Percentiles rank a stretch among this genome's conserved stretches.
phyloP scores from a whole-genome alignment of 805 yeast genomes.

The Saturnispora mendoncae region DNA sequence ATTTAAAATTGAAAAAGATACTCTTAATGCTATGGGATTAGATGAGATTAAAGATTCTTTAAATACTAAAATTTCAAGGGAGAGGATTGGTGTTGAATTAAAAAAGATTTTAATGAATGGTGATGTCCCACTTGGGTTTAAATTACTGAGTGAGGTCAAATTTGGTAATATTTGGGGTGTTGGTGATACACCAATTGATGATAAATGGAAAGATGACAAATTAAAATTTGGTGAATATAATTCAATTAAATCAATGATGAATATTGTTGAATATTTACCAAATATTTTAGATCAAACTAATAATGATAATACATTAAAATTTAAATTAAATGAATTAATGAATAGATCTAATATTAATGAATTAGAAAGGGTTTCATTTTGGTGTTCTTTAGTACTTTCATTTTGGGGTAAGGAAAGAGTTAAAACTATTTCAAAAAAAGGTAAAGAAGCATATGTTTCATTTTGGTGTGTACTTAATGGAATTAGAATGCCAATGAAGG shows the following conservation, averaged over 20 bases:
- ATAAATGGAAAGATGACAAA: conserved; percentile 16
- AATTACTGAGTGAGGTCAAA: conserved; percentile 44
- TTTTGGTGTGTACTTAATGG: conserved; percentile 58
- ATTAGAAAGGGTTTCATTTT: conserved; percentile 27
- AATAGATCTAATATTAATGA: conserved; percentile 12
- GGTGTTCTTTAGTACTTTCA: conserved; percentile 41
- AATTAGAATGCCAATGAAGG: conserved; percentile 51
- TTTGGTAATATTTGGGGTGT: conserved; percentile 52
- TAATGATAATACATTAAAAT: conserved; percentile 14
- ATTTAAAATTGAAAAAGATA: conserved; percentile 52
- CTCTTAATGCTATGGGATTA: conserved; percentile 57
- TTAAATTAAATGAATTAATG: neutral
- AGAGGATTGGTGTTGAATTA: conserved; percentile 81
- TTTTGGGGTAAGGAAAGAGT: conserved; percentile 39
- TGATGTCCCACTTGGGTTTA: conserved; percentile 56
- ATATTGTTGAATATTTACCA: conserved; percentile 16
- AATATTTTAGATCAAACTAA: conserved; percentile 7
- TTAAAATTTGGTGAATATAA: conserved; percentile 10
- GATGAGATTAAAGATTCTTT: conserved; percentile 50
- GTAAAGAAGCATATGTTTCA: conserved; percentile 30
- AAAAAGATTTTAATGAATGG: conserved; percentile 63
- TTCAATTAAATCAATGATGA: conserved; percentile 15
- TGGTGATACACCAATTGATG: conserved; percentile 21
- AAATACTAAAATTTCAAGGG: conserved; percentile 71
- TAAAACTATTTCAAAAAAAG: conserved; percentile 18